Conservation (phyloP, 495 filamentous ascomycete species). For the Aspergillus cristatus region DNA sequence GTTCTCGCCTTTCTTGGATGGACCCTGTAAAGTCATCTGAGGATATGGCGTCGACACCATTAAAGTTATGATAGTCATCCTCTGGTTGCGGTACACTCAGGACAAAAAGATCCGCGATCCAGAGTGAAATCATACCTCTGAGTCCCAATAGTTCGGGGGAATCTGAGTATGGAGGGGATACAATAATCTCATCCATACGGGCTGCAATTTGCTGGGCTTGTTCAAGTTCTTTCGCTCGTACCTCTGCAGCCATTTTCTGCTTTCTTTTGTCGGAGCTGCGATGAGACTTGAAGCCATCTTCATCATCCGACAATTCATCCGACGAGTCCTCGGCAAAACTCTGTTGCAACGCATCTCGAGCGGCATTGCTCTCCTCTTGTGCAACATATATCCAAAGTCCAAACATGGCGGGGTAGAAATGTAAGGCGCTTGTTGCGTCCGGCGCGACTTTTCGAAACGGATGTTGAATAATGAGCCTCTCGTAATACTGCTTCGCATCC, state of each 20-base stretch:
- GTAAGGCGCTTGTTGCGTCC: conserved; percentile 35
- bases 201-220: conserved; percentile 47
- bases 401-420: conserved; percentile 62
- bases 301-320: conserved; percentile 21
- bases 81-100: conserved; percentile 16
- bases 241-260: conserved; percentile 14
- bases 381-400: conserved; percentile 55
- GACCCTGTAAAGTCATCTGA: conserved; percentile 15
- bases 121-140: conserved; percentile 58
- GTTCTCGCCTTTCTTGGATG: conserved; percentile 21
- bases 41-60: conserved; percentile 10
- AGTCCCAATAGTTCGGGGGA: conserved; percentile 49
- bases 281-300: conserved; percentile 13
- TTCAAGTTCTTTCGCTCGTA: conserved; percentile 27
- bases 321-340: conserved; percentile 11
- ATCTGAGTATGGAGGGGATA: conserved; percentile 54
- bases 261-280: conserved; percentile 8
- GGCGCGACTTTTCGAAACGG: conserved; percentile 44
- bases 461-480: conserved; percentile 57
- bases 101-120: conserved; percentile 52
- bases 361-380: conserved; percentile 38
- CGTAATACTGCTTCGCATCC: conserved; percentile 54
- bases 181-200: conserved; percentile 55
- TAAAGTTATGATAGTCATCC: conserved; percentile 6
- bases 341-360: conserved; percentile 15